Conservation (phyloP, 31 red algal genomes). For the Porphyra umbilicalis region DNA sequence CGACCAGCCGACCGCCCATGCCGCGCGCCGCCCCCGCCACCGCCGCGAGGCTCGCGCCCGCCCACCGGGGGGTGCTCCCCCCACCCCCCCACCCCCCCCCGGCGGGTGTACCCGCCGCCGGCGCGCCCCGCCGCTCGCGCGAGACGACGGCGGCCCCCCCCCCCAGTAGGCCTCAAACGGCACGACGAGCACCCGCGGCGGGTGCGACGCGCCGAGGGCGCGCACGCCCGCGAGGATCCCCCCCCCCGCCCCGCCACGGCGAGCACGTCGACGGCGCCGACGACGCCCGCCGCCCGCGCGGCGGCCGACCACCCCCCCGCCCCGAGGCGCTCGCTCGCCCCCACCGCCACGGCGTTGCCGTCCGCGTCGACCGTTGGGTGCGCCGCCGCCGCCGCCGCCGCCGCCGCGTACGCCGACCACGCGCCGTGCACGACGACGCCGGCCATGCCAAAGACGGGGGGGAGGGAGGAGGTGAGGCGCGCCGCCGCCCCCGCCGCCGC, state of each 20-base stretch:
- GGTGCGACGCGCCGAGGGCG: neutral
- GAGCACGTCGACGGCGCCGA: neutral
- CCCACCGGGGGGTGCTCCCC: neutral
- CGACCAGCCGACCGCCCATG: neutral
- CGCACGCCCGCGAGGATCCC: neutral
- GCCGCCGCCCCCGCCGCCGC: neutral
- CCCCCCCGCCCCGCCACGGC: neutral
- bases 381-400: neutral
- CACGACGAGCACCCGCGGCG: neutral
- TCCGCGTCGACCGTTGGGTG: neutral
- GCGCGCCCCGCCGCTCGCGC: neutral
- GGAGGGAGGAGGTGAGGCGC: neutral
- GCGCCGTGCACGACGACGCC: neutral
- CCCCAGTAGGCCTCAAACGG: neutral
- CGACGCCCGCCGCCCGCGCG: neutral
- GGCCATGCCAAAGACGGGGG: neutral
- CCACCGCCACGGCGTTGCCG: neutral
- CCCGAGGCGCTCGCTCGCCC: neutral
- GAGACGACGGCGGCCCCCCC: neutral
- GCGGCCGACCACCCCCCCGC: neutral
- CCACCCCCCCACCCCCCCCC: neutral
- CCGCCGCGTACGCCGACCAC: neutral
- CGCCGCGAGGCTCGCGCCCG: neutral
- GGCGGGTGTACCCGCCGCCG: neutral
- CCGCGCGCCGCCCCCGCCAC: neutral